Percentiles rank a stretch among this genome's conserved stretches.
Evolutionary conservation across 495 filamentous ascomycete genomes (phyloP).

Genomic region (Penicillium psychrofluorescens): DNA sequence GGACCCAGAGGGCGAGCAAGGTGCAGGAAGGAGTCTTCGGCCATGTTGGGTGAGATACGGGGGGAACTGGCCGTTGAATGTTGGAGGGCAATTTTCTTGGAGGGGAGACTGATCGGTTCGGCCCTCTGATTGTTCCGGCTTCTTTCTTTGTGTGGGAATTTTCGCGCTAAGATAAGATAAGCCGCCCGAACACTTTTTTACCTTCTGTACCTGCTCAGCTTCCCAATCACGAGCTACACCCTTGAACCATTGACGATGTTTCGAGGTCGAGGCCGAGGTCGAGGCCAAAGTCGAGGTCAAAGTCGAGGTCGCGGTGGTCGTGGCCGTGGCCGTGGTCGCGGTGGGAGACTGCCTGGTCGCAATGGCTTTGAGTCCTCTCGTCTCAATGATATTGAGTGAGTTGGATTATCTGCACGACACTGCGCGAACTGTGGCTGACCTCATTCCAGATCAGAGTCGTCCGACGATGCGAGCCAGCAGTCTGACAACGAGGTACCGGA

Average conservation of each 20-base stretch:
- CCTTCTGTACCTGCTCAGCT: slow-evolving; percentile 1
- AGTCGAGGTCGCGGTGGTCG: slow-evolving; percentile 17
- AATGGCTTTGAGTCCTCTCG: slow-evolving; percentile 31
- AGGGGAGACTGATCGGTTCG: slow-evolving; percentile 26
- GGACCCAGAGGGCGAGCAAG: slow-evolving; percentile 87
- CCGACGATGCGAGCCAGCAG: slow-evolving; percentile 16
- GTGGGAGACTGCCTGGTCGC: slow-evolving; percentile 7
- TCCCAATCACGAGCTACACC: slow-evolving; percentile 4
- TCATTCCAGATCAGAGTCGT: slow-evolving; percentile 23
- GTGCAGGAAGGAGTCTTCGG: slow-evolving; percentile 85
- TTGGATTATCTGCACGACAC: not conserved
- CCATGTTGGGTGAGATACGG: slow-evolving; percentile 54
- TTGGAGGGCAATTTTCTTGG: slow-evolving; percentile 13
- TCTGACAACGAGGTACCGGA: slow-evolving; percentile 18
- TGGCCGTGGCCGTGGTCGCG: slow-evolving; percentile 25
- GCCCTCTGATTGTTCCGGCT: slow-evolving; percentile 28
- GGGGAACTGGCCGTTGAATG: slow-evolving; percentile 8
- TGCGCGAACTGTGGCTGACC: slow-evolving; percentile 8
- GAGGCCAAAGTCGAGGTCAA: slow-evolving; percentile 9
- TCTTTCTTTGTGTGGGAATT: slow-evolving; percentile 42
- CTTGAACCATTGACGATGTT: slow-evolving; percentile 18
- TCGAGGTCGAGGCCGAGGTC: slow-evolving; percentile 21
- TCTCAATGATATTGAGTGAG: slow-evolving; percentile 35
- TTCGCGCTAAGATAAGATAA: slow-evolving; percentile 54
- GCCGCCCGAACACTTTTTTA: slow-evolving; percentile 8